A percentile compares a stretch with the other conserved stretches of the same genome.
phyloP scores from a whole-genome alignment of 2,329 filamentous ascomycete species.

The Diaporthe citriasiana region DNA sequence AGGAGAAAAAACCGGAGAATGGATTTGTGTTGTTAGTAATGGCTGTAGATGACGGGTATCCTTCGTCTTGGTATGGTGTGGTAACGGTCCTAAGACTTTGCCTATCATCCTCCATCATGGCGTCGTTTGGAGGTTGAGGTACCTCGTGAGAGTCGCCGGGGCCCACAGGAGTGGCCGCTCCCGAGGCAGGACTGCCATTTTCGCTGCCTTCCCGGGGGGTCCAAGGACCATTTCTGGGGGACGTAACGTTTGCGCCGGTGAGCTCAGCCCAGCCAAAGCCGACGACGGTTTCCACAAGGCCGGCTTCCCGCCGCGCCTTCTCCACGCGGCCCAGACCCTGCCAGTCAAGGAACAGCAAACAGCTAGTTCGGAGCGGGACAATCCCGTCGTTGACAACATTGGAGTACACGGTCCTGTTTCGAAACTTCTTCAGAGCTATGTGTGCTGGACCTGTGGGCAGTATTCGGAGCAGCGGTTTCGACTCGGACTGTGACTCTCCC shows the following conservation, averaged over 20 bases:
- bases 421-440: slow-evolving; percentile 86
- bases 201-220: slow-evolving; percentile 53
- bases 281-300: slow-evolving; percentile 91
- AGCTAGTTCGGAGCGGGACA: slow-evolving; percentile 93
- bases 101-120: slow-evolving; percentile 76
- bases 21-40: slow-evolving; percentile 62
- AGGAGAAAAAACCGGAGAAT: slow-evolving; percentile 76
- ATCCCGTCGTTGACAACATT: slow-evolving; percentile 99
- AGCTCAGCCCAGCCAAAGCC: slow-evolving; percentile 96
- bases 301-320: slow-evolving; percentile 92
- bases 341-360: slow-evolving; percentile 97
- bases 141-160: slow-evolving; percentile 67
- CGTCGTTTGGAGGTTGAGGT: slow-evolving; percentile 77
- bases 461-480: slow-evolving; percentile 90
- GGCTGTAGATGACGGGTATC: slow-evolving; percentile 48
- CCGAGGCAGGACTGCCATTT: slow-evolving; percentile 42
- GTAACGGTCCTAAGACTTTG: slow-evolving; percentile 66
- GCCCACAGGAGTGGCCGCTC: slow-evolving; percentile 53
- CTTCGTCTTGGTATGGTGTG: slow-evolving; percentile 50
- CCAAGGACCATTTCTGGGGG: slow-evolving; percentile 61
- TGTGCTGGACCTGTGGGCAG: slow-evolving; percentile 93
- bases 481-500: slow-evolving; percentile 77
- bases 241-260: slow-evolving; percentile 75
- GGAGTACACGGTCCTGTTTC: slow-evolving; percentile 92
- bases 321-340: slow-evolving; percentile 92